phyloP scores from a whole-genome alignment of 1,139 yeast species.

The Candida freyschussii region DNA sequence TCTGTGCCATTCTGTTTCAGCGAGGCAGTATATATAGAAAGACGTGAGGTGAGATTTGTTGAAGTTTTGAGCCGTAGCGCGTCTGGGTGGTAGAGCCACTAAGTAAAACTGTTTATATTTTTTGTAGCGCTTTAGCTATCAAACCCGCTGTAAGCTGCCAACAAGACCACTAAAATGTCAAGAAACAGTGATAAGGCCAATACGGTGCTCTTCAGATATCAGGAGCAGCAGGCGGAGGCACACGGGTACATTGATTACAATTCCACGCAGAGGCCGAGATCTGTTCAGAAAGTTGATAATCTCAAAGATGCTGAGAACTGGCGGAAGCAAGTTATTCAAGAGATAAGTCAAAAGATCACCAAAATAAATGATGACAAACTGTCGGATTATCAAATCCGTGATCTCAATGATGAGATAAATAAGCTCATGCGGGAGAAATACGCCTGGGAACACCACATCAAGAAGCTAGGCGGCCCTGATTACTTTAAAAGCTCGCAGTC shows the following conservation, averaged over 20 bases:
- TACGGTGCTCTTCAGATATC: conserved; percentile 61
- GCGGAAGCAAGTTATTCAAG: conserved; percentile 61
- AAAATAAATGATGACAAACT: conserved; percentile 60
- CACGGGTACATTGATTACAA: conserved; percentile 57
- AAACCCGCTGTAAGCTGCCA: too few species aligned
- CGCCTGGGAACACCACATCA: conserved; percentile 76
- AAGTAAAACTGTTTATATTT: too few species aligned
- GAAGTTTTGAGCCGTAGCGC: too few species aligned
- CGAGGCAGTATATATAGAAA: too few species aligned
- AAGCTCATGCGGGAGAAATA: conserved; percentile 59
- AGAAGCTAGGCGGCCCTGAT: conserved; percentile 67
- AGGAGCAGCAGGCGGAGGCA: conserved; percentile 55
- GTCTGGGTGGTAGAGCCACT: too few species aligned
- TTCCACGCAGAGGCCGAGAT: conserved; percentile 57
- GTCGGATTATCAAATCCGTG: conserved; percentile 61
- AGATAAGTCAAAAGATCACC: conserved; percentile 57
- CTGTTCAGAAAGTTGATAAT: conserved; percentile 48
- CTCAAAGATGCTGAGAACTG: conserved; percentile 73
- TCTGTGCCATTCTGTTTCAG: conserved; percentile 5
- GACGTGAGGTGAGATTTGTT: too few species aligned
- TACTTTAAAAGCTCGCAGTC: conserved; percentile 4
- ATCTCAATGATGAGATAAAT: conserved; percentile 72
- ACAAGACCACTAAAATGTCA: conserved; percentile 58
- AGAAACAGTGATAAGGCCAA: conserved; percentile 74
- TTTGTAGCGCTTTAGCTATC: too few species aligned